Percentiles rank a stretch among this genome's conserved stretches.
phyloP scores from a whole-genome alignment of 345 rosid species.

The Acer yangbiense region DNA sequence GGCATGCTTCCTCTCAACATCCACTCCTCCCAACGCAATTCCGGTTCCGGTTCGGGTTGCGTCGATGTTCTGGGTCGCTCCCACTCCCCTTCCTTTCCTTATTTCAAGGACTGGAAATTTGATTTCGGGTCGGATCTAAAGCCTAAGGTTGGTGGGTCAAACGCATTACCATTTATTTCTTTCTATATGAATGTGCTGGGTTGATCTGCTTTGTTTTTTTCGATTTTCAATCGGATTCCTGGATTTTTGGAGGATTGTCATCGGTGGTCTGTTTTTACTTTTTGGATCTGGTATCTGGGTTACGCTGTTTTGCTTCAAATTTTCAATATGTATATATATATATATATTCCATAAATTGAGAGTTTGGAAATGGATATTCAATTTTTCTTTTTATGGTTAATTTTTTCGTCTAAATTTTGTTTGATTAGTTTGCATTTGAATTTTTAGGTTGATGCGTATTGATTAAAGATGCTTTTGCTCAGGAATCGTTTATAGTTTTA shows the following conservation, averaged over 20 bases:
- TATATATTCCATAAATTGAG: background rate
- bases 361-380: background rate
- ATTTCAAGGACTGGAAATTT: slow-evolving; percentile 67
- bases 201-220: background rate
- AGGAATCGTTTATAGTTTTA: background rate
- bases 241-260: background rate
- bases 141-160: slow-evolving; percentile 56
- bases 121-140: slow-evolving; percentile 63
- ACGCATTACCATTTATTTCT: too few species aligned
- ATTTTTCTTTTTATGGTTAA: background rate
- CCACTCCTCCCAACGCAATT: slow-evolving; percentile 18
- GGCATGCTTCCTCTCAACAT: slow-evolving; percentile 40
- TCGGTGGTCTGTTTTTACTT: background rate
- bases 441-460: too few species aligned
- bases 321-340: too few species aligned
- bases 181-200: too few species aligned
- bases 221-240: background rate
- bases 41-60: slow-evolving; percentile 47
- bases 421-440: background rate
- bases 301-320: background rate
- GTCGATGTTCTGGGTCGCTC: slow-evolving; percentile 58
- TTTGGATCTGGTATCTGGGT: slow-evolving; percentile 7
- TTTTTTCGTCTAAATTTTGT: background rate
- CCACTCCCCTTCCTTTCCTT: slow-evolving; percentile 64
- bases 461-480: background rate